A percentile compares a stretch with the other conserved stretches of the same genome.
Conservation (phyloP, 305 asterid genomes). For the Withania somnifera region DNA sequence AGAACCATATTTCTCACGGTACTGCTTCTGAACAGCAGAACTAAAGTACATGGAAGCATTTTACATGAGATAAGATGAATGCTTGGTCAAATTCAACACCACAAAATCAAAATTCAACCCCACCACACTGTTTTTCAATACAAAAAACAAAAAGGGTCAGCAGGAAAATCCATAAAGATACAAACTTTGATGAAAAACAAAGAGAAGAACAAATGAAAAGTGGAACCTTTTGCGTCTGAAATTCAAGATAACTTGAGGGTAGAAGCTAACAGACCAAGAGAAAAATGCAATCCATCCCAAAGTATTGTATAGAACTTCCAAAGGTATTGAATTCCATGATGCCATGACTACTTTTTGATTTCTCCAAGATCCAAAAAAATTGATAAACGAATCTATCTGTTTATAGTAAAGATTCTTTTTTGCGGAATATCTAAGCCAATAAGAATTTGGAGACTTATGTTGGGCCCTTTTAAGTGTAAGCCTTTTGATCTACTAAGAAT, state of each 20-base stretch:
- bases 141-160: neutral
- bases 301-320: slow-evolving; percentile 49
- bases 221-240: slow-evolving; percentile 60
- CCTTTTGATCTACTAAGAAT: neutral
- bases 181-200: neutral
- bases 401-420: neutral
- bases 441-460: neutral
- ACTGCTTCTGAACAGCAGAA: slow-evolving; percentile 60
- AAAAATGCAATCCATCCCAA: slow-evolving; percentile 73
- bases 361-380: neutral
- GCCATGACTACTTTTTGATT: slow-evolving; percentile 25
- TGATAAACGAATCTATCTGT: slow-evolving; percentile 1
- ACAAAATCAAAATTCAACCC: slow-evolving; percentile 85
- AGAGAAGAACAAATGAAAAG: neutral
- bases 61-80: slow-evolving; percentile 80
- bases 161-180: neutral
- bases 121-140: slow-evolving; percentile 44
- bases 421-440: neutral
- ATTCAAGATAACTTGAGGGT: slow-evolving; percentile 69
- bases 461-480: neutral
- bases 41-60: slow-evolving; percentile 81
- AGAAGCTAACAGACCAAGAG: slow-evolving; percentile 86
- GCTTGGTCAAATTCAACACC: slow-evolving; percentile 75
- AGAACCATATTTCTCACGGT: slow-evolving; percentile 53
- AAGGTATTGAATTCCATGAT: slow-evolving; percentile 55